A percentile compares a stretch with the other conserved stretches of the same genome.
Evolutionary conservation across 805 yeast species (phyloP).

Genomic region (Wickerhamomyces chaumierensis): DNA sequence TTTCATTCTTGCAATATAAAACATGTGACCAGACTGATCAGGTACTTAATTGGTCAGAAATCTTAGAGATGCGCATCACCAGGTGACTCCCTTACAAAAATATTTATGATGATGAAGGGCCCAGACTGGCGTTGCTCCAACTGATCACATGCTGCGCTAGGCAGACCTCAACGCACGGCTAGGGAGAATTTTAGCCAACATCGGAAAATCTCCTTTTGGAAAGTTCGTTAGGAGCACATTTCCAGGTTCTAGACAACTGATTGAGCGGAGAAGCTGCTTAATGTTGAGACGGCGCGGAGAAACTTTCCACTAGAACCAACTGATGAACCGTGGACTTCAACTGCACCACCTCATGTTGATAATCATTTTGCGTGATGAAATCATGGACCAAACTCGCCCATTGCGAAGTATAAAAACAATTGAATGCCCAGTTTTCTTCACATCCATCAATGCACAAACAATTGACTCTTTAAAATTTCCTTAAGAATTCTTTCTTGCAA

Average conservation of each 20-base stretch:
- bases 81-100: no score
- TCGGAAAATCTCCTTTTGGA: background rate
- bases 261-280: background rate
- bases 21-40: no score
- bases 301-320: no score
- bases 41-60: no score
- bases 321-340: background rate
- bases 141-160: no score
- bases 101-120: no score
- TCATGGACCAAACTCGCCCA: background rate
- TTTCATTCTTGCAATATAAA: no score
- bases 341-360: conserved; percentile 4
- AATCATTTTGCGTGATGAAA: background rate
- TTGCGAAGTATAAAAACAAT: background rate
- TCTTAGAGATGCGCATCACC: no score
- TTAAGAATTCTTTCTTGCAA: background rate
- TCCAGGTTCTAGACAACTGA: background rate
- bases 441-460: background rate
- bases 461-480: background rate
- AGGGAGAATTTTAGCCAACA: no score
- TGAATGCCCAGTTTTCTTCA: background rate
- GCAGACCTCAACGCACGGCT: no score
- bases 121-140: no score
- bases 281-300: no score
- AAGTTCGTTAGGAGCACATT: background rate